A percentile compares a stretch with the other conserved stretches of the same genome.
Evolutionary conservation across 345 rosid species (phyloP).

Genomic region (Sisymbrium altissimum): DNA sequence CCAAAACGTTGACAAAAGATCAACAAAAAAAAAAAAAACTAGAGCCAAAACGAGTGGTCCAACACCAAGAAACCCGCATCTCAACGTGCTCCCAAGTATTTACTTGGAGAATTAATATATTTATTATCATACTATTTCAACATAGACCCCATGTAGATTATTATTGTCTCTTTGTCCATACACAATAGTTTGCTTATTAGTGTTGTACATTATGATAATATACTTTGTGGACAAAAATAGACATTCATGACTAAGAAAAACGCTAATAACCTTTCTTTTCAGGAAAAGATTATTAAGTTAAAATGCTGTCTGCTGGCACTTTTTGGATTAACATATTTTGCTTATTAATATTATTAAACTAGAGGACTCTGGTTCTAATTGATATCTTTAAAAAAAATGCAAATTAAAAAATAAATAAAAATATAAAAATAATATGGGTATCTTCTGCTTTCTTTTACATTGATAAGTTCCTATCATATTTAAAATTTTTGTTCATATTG

Average conservation of each 20-base stretch:
- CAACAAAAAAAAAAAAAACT: too few relatives aligned
- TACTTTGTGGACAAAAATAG: neutral
- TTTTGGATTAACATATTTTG: too few relatives aligned
- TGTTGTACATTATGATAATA: neutral
- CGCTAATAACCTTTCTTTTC: neutral
- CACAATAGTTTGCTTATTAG: neutral
- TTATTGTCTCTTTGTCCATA: slow-evolving; percentile 24
- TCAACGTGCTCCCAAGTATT: slow-evolving; percentile 35
- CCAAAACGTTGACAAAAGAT: slow-evolving; percentile 19
- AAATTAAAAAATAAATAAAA: neutral
- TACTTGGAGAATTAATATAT: neutral
- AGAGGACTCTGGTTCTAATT: neutral
- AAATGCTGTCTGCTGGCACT: slow-evolving; percentile 7
- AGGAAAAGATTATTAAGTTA: neutral
- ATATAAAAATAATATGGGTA: neutral
- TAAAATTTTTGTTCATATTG: neutral
- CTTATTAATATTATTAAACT: too few relatives aligned
- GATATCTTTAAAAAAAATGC: neutral
- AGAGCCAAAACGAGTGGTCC: slow-evolving; percentile 31
- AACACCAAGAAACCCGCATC: slow-evolving; percentile 32
- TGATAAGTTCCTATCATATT: neutral
- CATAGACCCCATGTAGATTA: slow-evolving; percentile 1
- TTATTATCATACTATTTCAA: neutral
- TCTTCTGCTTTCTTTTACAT: neutral
- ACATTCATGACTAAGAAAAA: neutral